phyloP scores from a whole-genome alignment of 1,139 yeast genomes.

The Taiozyma onychis region DNA sequence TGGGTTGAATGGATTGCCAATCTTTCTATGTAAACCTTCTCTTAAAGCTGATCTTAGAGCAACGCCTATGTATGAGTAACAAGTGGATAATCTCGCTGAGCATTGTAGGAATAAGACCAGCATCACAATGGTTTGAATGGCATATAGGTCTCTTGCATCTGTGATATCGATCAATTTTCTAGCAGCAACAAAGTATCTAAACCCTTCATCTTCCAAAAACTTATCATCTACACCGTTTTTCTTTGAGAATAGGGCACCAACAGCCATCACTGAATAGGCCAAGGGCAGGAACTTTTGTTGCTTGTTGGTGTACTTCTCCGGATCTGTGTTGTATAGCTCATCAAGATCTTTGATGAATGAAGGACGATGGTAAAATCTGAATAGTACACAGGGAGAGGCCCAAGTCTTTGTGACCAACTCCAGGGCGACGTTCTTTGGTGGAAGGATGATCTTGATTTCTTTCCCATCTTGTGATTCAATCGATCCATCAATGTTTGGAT shows the following conservation, averaged over 20 bases:
- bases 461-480: conserved; percentile 33
- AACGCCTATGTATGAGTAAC: conserved; percentile 90
- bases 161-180: conserved; percentile 74
- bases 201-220: conserved; percentile 72
- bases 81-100: conserved; percentile 83
- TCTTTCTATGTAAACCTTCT: conserved; percentile 81
- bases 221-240: conserved; percentile 35
- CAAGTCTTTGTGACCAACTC: conserved; percentile 75
- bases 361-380: conserved; percentile 84
- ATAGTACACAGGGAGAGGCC: conserved; percentile 83
- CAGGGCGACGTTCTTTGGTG: conserved; percentile 71
- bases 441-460: conserved; percentile 63
- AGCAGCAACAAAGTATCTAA: conserved; percentile 83
- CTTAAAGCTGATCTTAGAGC: conserved; percentile 82
- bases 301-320: conserved; percentile 56
- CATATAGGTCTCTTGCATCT: conserved; percentile 56
- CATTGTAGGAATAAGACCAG: conserved; percentile 78
- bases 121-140: conserved; percentile 68
- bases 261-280: conserved; percentile 68
- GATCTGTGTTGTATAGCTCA: conserved; percentile 59
- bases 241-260: conserved; percentile 66
- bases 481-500: conserved; percentile 31
- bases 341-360: conserved; percentile 60
- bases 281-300: conserved; percentile 70
- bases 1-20: conserved; percentile 60